Conservation (phyloP, 208 protist species). For the Phytomonas francai region DNA sequence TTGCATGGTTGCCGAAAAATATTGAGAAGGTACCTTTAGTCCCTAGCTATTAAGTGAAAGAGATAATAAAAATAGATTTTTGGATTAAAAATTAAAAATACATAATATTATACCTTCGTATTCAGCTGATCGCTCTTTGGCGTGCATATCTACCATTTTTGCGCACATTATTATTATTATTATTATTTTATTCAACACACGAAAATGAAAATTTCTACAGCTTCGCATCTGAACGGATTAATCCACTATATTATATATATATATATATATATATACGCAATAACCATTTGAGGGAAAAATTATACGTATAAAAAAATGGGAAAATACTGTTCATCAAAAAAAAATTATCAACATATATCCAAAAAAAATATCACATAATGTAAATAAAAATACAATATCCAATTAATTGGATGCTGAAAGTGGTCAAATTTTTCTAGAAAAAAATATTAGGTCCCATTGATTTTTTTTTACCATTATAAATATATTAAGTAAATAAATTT, state of each 20-base stretch:
- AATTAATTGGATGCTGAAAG: background rate
- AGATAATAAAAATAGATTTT: constrained; percentile 1
- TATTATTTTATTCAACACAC: too few relatives aligned
- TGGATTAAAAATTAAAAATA: constrained; percentile 10
- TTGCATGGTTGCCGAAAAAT: background rate
- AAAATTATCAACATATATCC: background rate
- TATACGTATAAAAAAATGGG: background rate
- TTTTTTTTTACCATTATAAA: too few relatives aligned
- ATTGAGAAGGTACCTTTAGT: background rate
- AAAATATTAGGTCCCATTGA: background rate
- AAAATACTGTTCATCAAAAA: background rate
- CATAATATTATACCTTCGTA: background rate
- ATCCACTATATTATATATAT: background rate
- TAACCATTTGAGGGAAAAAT: background rate
- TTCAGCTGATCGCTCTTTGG: background rate
- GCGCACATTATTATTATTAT: too few relatives aligned
- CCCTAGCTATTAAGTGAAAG: background rate
- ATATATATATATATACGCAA: background rate
- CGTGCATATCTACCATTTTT: too few relatives aligned
- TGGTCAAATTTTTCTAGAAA: background rate
- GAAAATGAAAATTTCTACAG: background rate
- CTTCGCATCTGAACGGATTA: constrained; percentile 1
- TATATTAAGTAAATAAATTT: too few relatives aligned
- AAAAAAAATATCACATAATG: background rate
- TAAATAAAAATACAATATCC: background rate